Evolutionary conservation across 352 stramenopile species (phyloP).

Genomic region (Aphanomyces euteiches): DNA sequence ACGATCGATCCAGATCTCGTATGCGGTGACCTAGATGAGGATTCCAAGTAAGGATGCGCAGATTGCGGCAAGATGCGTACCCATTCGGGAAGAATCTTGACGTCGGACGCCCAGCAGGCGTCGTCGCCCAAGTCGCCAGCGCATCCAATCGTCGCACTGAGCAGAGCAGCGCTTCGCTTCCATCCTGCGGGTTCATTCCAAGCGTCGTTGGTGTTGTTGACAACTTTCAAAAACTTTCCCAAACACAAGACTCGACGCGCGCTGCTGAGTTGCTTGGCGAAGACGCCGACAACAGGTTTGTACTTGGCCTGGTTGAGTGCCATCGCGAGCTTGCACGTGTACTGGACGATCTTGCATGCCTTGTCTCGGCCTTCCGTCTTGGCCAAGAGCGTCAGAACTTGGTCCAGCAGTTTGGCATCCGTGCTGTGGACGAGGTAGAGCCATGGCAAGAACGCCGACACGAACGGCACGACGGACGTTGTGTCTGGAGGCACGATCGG

Average conservation of each 20-base stretch:
- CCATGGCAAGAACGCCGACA: slow-evolving; percentile 6
- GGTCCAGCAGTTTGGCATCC: slow-evolving; percentile 16
- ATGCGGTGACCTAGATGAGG: slow-evolving; percentile 5
- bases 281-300: slow-evolving; percentile 20
- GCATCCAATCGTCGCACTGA: not conserved
- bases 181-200: slow-evolving; percentile 11
- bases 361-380: slow-evolving; percentile 28
- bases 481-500: not conserved
- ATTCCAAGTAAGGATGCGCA: not conserved
- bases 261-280: slow-evolving; percentile 25
- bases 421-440: slow-evolving; percentile 8
- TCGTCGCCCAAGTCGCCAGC: slow-evolving; percentile 24
- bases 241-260: slow-evolving; percentile 22
- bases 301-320: slow-evolving; percentile 28
- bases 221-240: slow-evolving; percentile 20
- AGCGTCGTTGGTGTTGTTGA: slow-evolving; percentile 16
- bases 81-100: slow-evolving; percentile 7
- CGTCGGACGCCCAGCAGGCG: slow-evolving; percentile 26
- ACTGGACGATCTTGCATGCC: slow-evolving; percentile 24
- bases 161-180: slow-evolving; percentile 14
- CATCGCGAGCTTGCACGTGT: slow-evolving; percentile 27
- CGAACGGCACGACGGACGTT: not conserved
- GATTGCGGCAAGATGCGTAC: not conserved
- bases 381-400: slow-evolving; percentile 16
- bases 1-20: slow-evolving; percentile 22